Evolutionary conservation across 306 rosid species (phyloP).

Genomic region (Prinsepia uniflora): DNA sequence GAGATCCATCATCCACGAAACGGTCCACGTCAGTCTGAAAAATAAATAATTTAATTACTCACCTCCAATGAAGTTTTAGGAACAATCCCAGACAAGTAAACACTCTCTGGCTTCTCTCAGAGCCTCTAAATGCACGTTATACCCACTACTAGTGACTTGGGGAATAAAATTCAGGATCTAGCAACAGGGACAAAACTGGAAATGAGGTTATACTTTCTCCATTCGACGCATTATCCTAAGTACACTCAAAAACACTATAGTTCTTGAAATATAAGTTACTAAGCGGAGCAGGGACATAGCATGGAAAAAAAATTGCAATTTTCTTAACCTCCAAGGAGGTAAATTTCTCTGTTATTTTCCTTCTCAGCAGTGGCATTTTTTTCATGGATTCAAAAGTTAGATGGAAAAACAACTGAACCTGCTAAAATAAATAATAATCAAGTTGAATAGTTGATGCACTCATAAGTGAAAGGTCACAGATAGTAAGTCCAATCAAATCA

Average conservation of each 20-base stretch:
- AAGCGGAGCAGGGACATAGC: neutral
- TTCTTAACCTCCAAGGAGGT: neutral
- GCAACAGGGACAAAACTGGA: conserved; percentile 6
- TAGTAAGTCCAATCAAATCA: neutral
- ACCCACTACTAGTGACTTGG: conserved; percentile 5
- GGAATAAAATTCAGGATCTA: neutral
- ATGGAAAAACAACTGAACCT: neutral
- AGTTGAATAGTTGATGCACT: neutral
- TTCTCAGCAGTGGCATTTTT: neutral
- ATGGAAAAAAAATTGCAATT: neutral
- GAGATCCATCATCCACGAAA: conserved; percentile 54
- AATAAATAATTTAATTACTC: conserved; percentile 20
- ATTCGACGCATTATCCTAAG: neutral
- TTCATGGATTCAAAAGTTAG: neutral
- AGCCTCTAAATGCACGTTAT: neutral
- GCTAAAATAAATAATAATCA: neutral
- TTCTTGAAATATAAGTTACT: neutral
- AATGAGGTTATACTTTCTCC: neutral
- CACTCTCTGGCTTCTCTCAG: neutral
- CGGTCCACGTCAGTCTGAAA: conserved; percentile 51
- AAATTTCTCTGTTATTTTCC: neutral
- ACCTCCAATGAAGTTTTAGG: conserved; percentile 12
- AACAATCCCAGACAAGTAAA: conserved; percentile 4
- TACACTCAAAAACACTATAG: neutral
- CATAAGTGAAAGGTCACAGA: neutral